Percentiles rank a stretch among this genome's conserved stretches.
These are phyloP conservation scores for Puccinia novopanici DNA, from an alignment of 1,284 basidiomycete species.

Conservation along the genomic window DNA sequence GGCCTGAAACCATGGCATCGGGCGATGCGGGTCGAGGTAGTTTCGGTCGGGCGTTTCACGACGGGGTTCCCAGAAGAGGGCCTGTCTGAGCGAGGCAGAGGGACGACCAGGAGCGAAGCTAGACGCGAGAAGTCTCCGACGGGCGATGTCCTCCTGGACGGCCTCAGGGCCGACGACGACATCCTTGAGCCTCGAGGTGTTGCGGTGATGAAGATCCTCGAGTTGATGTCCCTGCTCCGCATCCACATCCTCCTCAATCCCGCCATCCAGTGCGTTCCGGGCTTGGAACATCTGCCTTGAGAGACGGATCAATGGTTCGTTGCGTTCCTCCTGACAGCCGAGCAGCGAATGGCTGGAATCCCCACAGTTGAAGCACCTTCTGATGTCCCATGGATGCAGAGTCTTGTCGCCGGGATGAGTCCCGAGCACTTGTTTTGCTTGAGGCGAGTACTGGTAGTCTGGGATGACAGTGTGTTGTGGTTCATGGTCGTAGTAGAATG, in stretches of 20 bases:
- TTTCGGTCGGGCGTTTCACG: constrained; percentile 12
- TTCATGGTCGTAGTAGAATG: neutral
- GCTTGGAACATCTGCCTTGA: constrained; percentile 38
- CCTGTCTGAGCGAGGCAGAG: constrained; percentile 11
- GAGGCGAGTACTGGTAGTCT: constrained; percentile 12
- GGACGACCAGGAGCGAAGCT: constrained; percentile 6
- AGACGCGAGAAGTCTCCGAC: constrained; percentile 12
- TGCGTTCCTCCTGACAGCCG: constrained; percentile 7
- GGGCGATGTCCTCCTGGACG: neutral
- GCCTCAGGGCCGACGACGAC: neutral
- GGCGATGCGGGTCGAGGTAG: constrained; percentile 21
- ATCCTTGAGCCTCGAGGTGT: neutral
- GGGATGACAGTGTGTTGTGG: neutral
- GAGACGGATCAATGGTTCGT: constrained; percentile 23
- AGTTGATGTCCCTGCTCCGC: neutral
- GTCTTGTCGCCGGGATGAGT: neutral
- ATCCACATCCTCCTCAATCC: neutral
- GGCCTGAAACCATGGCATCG: constrained; percentile 40
- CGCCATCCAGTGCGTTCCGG: neutral
- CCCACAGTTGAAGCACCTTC: constrained; percentile 42
- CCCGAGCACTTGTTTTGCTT: constrained; percentile 28
- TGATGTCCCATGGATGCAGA: constrained; percentile 12
- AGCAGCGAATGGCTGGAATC: constrained; percentile 20
- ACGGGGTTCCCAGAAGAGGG: constrained; percentile 27
- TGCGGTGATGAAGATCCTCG: neutral